These are phyloP conservation scores for Boletus reticuloceps DNA, from an alignment of 768 basidiomycete genomes.

Conservation along the genomic window DNA sequence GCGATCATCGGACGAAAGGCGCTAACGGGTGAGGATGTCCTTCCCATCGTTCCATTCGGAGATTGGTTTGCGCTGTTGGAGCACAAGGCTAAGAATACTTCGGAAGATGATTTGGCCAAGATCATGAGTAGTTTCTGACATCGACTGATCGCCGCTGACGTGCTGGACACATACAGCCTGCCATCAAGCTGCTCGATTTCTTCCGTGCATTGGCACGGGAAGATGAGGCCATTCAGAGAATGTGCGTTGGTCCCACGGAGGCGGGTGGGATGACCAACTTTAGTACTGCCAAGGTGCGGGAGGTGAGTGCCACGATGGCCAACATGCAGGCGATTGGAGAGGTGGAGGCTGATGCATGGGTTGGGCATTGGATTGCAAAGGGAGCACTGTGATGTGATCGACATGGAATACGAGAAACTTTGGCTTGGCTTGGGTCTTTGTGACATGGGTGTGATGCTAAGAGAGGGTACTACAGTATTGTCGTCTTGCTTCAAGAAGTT, in stretches of 20 bases:
- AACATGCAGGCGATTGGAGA: conserved; percentile 25
- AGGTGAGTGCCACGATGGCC: conserved; percentile 22
- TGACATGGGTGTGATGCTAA: too few species aligned
- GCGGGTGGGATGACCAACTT: conserved; percentile 22
- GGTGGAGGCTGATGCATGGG: conserved; percentile 23
- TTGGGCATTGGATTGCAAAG: conserved; percentile 24
- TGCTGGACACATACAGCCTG: conserved; percentile 23
- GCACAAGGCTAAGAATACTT: conserved; percentile 14
- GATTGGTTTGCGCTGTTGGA: conserved; percentile 36
- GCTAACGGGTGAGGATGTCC: neutral
- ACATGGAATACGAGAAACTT: too few species aligned
- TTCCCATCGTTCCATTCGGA: conserved; percentile 32
- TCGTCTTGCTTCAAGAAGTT: too few species aligned
- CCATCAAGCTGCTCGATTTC: conserved; percentile 33
- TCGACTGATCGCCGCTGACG: neutral
- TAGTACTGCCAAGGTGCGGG: conserved; percentile 8
- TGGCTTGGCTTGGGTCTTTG: too few species aligned
- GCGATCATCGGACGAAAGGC: conserved; percentile 12
- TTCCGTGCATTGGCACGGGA: conserved; percentile 24
- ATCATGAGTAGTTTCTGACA: conserved; percentile 21
- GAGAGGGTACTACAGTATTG: too few species aligned
- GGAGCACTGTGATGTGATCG: conserved; percentile 12
- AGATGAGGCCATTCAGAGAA: conserved; percentile 6
- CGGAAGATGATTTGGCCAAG: conserved; percentile 25
- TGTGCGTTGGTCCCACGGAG: neutral